These are phyloP conservation scores for Williopsis jadinii DNA, from an alignment of 1,139 yeast genomes.

Conservation along the genomic window DNA sequence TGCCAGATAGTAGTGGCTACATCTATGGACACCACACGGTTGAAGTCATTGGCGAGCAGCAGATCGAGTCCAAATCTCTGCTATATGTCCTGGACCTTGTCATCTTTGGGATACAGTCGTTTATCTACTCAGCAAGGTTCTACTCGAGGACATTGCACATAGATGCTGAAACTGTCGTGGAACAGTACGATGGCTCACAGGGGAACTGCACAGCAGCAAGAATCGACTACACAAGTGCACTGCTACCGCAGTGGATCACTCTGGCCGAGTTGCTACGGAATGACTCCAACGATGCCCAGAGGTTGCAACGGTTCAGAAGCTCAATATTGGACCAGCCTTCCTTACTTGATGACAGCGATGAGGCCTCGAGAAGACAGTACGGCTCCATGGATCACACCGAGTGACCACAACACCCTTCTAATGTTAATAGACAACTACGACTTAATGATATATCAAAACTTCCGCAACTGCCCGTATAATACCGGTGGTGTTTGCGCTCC, in stretches of 20 bases:
- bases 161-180: constrained; percentile 1
- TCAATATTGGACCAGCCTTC: no score
- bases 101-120: constrained; percentile 14
- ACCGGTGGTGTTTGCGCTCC: no score
- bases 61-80: constrained; percentile 11
- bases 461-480: no score
- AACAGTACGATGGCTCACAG: constrained; percentile 14
- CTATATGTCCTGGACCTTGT: constrained; percentile 10
- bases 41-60: constrained; percentile 19
- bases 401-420: no score
- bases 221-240: neutral
- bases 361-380: neutral
- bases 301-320: neutral
- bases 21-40: constrained; percentile 21
- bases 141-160: constrained; percentile 3
- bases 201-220: constrained; percentile 6
- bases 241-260: neutral
- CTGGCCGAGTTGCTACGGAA: neutral
- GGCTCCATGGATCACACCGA: neutral
- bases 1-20: constrained; percentile 17
- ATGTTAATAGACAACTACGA: no score
- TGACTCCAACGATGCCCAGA: neutral
- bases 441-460: no score
- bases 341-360: no score
- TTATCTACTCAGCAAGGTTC: constrained; percentile 11